Base-by-base conservation (phyloP, 2,329 filamentous ascomycete genomes). In the Rutstroemia sp. region DNA sequence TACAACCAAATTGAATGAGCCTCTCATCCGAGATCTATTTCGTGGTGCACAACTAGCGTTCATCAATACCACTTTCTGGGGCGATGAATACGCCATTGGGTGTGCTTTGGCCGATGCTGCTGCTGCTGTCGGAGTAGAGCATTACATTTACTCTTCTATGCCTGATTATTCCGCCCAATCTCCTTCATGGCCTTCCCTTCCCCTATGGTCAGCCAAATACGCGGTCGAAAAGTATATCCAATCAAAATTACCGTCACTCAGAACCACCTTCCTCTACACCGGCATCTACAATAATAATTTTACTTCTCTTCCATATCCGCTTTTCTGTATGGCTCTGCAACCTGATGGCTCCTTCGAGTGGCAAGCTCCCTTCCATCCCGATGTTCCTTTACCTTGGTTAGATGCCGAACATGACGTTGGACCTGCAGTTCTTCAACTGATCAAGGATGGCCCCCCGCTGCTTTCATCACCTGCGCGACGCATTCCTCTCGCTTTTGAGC, bases 211-310 rank as follows among this genome's bases (percentile, higher is more conserved):
- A 4, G 86, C 87, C 59, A 99, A 99, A 73, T 91, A 95, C 72
- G 86, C 88, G 50, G 87, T 97, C 44, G 94, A 97, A 73, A 88
- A 94, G 54, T 95, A 97, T 71, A 81, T 96, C 52, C 84, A 89
- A 57, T 82, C 90, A 69, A 96, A 42, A 61, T 62, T 21, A 14
- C 61, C 16, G 45, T 66, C 19, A 85, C 85, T 9, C 78, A 96
- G 10, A 0, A 85, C 92, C 1, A 97, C 92, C 0, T 97, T 96
- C 71, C 86, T 96, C 62, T 96, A 96, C 72, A 90, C 92, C 9
- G 94, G 92, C 58, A 96, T 96, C 66, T 99, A 97, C 78, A 96
- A 97, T 78, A 97, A 97, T 74, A 97, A 99, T 71, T 99, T 97
- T 73, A 97, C 92, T 30, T 94, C 89, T 48, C 79, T 96, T 34